A percentile compares a stretch with the other conserved stretches of the same genome.
These are phyloP conservation scores for Phalaenopsis equestris DNA, from an alignment of 106 monocot genomes.

Conservation along the genomic window DNA sequence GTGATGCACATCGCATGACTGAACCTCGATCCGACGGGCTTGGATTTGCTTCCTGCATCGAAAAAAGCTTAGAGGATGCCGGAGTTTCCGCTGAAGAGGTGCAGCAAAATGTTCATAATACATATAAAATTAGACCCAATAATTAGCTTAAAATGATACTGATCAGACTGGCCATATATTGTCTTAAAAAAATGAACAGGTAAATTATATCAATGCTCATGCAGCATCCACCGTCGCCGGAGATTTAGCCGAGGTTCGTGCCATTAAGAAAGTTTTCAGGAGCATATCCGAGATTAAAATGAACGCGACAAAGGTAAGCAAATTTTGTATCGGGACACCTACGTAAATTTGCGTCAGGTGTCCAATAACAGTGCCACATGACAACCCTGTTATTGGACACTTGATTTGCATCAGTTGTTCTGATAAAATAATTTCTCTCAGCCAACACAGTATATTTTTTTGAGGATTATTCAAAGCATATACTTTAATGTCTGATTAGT, in stretches of 20 bases:
- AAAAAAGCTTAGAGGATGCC: conserved; percentile 41
- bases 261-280: conserved; percentile 48
- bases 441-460: too few species aligned
- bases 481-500: conserved; percentile 1
- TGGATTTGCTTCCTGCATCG: conserved; percentile 51
- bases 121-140: too few species aligned
- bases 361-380: too few species aligned
- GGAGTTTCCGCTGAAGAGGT: conserved; percentile 54
- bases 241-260: conserved; percentile 50
- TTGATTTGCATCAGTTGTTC: too few species aligned
- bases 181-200: conserved; percentile 14
- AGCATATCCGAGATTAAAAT: conserved; percentile 42
- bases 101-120: background rate
- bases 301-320: conserved; percentile 39
- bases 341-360: too few species aligned
- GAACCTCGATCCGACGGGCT: conserved; percentile 49
- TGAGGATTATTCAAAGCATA: background rate
- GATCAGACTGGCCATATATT: background rate
- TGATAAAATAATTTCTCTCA: background rate
- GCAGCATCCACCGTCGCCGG: conserved; percentile 51
- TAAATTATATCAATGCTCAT: conserved; percentile 52
- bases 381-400: too few species aligned
- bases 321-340: background rate
- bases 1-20: conserved; percentile 71
- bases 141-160: too few species aligned